Evolutionary conservation across 768 basidiomycete species (phyloP), one percentile per base, ranked within the genome.

Genomic region (Tulasnella sp.): DNA sequence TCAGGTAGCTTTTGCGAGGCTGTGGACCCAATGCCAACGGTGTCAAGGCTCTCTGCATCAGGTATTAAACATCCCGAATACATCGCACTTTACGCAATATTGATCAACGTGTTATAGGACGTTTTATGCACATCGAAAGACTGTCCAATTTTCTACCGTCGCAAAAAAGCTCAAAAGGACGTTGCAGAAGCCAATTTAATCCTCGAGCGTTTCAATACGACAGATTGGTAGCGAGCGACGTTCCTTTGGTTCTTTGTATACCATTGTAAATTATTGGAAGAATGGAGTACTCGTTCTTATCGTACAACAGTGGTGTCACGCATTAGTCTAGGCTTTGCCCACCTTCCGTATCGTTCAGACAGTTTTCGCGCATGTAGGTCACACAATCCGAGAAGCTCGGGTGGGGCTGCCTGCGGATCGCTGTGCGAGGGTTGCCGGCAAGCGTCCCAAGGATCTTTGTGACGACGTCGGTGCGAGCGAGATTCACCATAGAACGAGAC

Each of bases 41-140:
- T 99, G 98, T 88, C 98, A 99, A 85, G 98, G 98, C 20, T 99
- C 98, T 24, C 88, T 99, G 75, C 98, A 99, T 87, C 96, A 98
- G 84, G 84, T 86, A 24, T 44, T 82, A 73, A 5, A 41, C 22
- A 12, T 64, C 20, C 34, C 50, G 18, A 40, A 11, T 6, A 31
- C 42, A n/a, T 77, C 14, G 7, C 24, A 37, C 20, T 6, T 11
- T 1, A 5, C 9, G 18, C n/a, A 50, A 50, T 58, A 77, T n/a
- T 75, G 41, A 50, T 44, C 16, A 48, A 42, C 8, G 74, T 44
- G 54, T 44, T 77, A 14, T 83, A 98, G 95, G 98, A 99, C 84
- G 98, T 99, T 12, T 88, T 99, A 41, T 99, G 97, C 85, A 94
- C 95, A 0, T 96, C 95, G 84, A 97, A 95, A 84, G 98, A 99